Base-by-base conservation (phyloP, 805 yeast genomes). In the Danielia reshetovae region DNA sequence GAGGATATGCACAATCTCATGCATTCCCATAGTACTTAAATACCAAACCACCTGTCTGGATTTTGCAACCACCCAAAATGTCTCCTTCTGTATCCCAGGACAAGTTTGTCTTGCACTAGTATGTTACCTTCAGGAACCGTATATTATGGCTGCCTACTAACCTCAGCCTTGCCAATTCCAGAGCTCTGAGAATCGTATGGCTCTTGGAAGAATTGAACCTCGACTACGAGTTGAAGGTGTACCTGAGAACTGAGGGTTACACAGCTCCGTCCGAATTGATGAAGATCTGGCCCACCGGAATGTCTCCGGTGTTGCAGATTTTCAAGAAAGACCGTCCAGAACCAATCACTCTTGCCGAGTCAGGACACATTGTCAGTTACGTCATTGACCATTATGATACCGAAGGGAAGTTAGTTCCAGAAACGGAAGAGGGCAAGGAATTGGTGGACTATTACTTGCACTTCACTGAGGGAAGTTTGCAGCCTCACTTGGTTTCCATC, bases 341-440 rank as follows among this genome's bases (percentile, higher is more conserved):
- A 23, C 45, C 45, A 4, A 23, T 61, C 11, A 49, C 54, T 32
- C 42, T 78, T 24, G 77, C 78, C 16, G 90, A 82, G 54, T 70
- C 79, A 16, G 88, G 83, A 3, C 65, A 65, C 30, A 79, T 82
- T 30, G 50, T 75, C 29, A 71, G 68, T 35, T 75, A 75, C 47
- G 46, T 82, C 27, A 54, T 79, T 29, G 49, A 53, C 11, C 57
- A 74, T 36, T 77, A 69, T 50, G 85, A 81, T 49, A 43, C 48
- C 14, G 45, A 48, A 6, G 54, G 63, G 9, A 61, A 55, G 25
- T 59, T 77, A 41, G 53, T 45, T 7, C 72, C 75, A 18, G 41
- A 40, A 4, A 54, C 58, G 27, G 65, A 52, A 4, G 66, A 65
- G 4, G 76, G 43, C 38, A 24, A 40, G 32, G 43, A 43, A 31